phyloP scores from a whole-genome alignment of 2,329 filamentous ascomycete genomes.

The Rhynchosporium graminicola region DNA sequence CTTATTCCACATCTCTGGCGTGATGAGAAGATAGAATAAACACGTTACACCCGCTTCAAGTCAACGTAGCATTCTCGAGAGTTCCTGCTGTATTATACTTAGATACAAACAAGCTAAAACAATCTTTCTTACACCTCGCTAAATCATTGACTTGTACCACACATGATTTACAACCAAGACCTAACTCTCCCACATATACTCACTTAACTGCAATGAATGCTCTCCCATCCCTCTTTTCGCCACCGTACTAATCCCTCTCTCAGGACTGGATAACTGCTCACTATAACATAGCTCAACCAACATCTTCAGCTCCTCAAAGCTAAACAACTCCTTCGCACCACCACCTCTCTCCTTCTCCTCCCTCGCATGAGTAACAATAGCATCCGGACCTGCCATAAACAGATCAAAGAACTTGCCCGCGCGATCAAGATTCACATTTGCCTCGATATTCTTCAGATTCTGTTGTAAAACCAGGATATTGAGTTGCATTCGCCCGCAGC shows the following conservation, averaged over 20 bases:
- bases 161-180: not conserved
- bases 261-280: constrained; percentile 64
- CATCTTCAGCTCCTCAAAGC: constrained; percentile 66
- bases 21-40: too few species aligned
- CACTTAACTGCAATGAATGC: constrained; percentile 68
- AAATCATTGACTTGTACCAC: not conserved
- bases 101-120: not conserved
- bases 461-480: constrained; percentile 96
- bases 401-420: constrained; percentile 69
- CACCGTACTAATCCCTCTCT: constrained; percentile 66
- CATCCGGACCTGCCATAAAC: constrained; percentile 65
- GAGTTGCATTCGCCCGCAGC: constrained; percentile 84
- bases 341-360: constrained; percentile 38
- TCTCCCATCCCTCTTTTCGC: constrained; percentile 71
- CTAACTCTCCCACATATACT: constrained; percentile 66
- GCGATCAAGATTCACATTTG: constrained; percentile 62
- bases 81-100: not conserved
- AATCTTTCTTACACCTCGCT: not conserved
- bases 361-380: constrained; percentile 63
- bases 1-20: too few species aligned
- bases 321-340: constrained; percentile 51
- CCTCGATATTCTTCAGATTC: constrained; percentile 91
- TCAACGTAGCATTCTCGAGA: too few species aligned
- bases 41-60: too few species aligned
- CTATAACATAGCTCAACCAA: constrained; percentile 69